Percentiles rank a stretch among this genome's conserved stretches.
phyloP scores from a whole-genome alignment of 345 rosid species.

The Noccaea caerulescens region DNA sequence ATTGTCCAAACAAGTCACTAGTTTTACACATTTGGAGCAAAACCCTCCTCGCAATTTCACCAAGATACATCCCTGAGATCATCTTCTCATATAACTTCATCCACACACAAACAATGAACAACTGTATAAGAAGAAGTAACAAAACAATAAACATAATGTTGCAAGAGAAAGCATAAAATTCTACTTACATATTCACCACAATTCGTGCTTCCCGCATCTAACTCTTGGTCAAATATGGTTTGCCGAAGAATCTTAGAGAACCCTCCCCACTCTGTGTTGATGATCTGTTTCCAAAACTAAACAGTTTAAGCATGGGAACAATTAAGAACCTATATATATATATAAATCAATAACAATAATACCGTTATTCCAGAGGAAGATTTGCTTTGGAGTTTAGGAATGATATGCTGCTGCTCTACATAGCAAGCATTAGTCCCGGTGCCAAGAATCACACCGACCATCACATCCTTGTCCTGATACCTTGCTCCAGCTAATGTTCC shows the following conservation, averaged over 20 bases:
- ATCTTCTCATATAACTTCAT: conserved; percentile 85
- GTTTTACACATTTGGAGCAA: conserved; percentile 63
- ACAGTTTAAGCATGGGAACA: conserved; percentile 30
- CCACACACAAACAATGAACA: conserved; percentile 32
- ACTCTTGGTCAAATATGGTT: conserved; percentile 68
- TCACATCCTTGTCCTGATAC: conserved; percentile 81
- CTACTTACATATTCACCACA: conserved; percentile 79
- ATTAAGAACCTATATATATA: background rate
- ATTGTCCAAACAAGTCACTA: conserved; percentile 59
- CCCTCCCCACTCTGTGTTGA: conserved; percentile 91
- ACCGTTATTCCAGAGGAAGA: conserved; percentile 62
- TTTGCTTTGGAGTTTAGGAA: conserved; percentile 59
- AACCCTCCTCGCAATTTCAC: conserved; percentile 76
- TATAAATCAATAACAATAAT: background rate
- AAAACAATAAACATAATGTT: background rate
- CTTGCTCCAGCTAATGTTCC: conserved; percentile 85
- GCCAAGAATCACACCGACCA: conserved; percentile 90
- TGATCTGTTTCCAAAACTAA: conserved; percentile 51
- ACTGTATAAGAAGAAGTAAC: background rate
- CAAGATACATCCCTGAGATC: conserved; percentile 94
- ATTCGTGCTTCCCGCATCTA: conserved; percentile 74
- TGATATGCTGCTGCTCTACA: conserved; percentile 65
- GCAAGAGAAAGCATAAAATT: conserved; percentile 15
- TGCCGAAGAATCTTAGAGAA: conserved; percentile 72
- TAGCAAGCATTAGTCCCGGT: conserved; percentile 95